Evolutionary conservation across 2,329 filamentous ascomycete species (phyloP), one percentile per base, ranked within the genome.

Genomic region (Sporothrix phasma): DNA sequence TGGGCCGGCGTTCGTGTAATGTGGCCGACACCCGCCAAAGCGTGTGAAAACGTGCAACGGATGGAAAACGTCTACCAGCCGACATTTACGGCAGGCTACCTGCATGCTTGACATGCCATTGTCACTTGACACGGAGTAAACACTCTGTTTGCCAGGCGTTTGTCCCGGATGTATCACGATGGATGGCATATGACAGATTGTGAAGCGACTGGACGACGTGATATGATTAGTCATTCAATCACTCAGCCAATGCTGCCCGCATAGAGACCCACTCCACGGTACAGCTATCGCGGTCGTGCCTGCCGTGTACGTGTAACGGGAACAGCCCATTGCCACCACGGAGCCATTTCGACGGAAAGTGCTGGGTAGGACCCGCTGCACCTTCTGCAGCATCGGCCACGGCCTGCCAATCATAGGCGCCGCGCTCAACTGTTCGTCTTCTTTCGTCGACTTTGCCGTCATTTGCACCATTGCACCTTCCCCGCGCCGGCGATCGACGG

Each of bases 1-100:
- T 56, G 19, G 19, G 51, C 51, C 10, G 51, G 31, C n/a, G n/a
- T 54, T 56, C 17, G 51, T 56, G 51, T 56, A 56, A 56, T 56
- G 11, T 6, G 10, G n/a, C n/a, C 19, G 24, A 39, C 47, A 8
- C 4, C 8, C 15, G 26, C 5, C 3, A n/a, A 51, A 2, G 6
- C 10, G 26, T 19, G 26, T 11, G 11, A 11, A 51, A 19, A 26
- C 5, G 2, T 26, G 45, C 15, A 43, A 43, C n/a, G n/a, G n/a
- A 43, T 43, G 6, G 41, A n/a, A 5, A 53, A 26, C 17, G n/a
- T 11, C 34, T 37, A 37, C 34, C 51, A 56, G 24, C n/a, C 5
- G 51, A 7, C 49, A 13, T 37, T 8, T 15, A 39, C 31, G n/a
- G 24, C 31, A 56, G 51, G 51, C n/a, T 56, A 2, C 51, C 31